Evolutionary conservation across 2,329 filamentous ascomycete species (phyloP).

Genomic region (Leptographium galeiforme): DNA sequence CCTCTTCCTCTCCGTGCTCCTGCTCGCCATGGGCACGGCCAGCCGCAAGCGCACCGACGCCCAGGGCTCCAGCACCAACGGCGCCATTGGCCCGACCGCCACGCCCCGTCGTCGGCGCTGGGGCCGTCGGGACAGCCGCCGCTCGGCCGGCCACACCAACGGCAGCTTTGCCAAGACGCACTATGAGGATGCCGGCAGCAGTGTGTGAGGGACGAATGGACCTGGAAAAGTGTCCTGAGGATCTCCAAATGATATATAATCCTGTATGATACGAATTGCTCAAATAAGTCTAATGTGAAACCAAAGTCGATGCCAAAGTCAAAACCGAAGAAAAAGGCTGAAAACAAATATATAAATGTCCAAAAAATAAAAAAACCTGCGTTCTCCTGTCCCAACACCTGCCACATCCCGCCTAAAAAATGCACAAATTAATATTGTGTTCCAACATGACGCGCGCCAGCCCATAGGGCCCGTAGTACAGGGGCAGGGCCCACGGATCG

Average conservation of each 20-base stretch:
- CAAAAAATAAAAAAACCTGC: not conserved
- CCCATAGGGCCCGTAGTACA: not conserved
- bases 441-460: not conserved
- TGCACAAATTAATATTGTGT: not conserved
- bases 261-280: too few relatives aligned
- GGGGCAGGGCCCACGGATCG: not conserved
- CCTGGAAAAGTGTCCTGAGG: too few relatives aligned
- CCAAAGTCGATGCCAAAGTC: too few relatives aligned
- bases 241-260: too few relatives aligned
- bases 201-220: too few relatives aligned
- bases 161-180: conserved; percentile 11
- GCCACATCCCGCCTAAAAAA: not conserved
- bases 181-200: conserved; percentile 8
- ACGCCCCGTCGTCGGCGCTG: not conserved
- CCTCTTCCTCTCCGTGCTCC: conserved; percentile 50
- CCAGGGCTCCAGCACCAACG: not conserved
- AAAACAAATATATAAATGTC: not conserved
- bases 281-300: too few relatives aligned
- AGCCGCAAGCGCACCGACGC: not conserved
- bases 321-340: not conserved
- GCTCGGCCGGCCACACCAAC: conserved; percentile 1
- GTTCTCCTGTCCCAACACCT: too few relatives aligned
- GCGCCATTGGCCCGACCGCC: not conserved
- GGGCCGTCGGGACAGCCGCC: not conserved
- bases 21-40: conserved; percentile 53